phyloP scores from a whole-genome alignment of 257 asterid species.

The Fraxinus quadrangulata region DNA sequence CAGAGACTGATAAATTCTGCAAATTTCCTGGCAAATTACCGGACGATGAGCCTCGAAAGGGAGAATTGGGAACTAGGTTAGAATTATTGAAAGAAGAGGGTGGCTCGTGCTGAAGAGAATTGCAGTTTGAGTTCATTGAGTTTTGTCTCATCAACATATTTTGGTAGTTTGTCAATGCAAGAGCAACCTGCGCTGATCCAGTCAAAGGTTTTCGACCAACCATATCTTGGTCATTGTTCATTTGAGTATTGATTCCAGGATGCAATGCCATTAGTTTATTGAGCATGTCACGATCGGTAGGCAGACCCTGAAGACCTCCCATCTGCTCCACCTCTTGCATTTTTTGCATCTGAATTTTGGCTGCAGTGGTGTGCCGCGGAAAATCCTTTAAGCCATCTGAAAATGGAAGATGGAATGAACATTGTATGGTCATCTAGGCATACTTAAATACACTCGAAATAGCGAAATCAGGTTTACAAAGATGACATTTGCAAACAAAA shows the following conservation, averaged over 20 bases:
- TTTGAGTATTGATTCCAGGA: slow-evolving; percentile 52
- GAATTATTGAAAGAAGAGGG: slow-evolving; percentile 51
- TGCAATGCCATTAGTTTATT: slow-evolving; percentile 67
- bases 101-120: slow-evolving; percentile 48
- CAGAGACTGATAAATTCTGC: slow-evolving; percentile 37
- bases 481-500: not conserved
- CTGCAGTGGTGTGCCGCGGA: slow-evolving; percentile 50
- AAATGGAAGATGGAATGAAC: slow-evolving; percentile 10
- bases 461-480: not conserved
- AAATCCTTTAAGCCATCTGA: slow-evolving; percentile 82
- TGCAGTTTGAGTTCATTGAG: slow-evolving; percentile 63
- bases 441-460: slow-evolving; percentile 8
- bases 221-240: slow-evolving; percentile 54
- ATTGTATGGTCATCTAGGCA: not conserved
- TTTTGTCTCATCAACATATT: slow-evolving; percentile 70
- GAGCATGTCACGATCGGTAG: slow-evolving; percentile 51
- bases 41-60: slow-evolving; percentile 38
- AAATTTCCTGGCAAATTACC: not conserved
- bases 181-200: slow-evolving; percentile 79
- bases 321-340: slow-evolving; percentile 58
- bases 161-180: slow-evolving; percentile 68
- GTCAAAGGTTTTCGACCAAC: slow-evolving; percentile 51
- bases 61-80: slow-evolving; percentile 43
- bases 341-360: slow-evolving; percentile 41
- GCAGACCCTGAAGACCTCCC: slow-evolving; percentile 58